These are phyloP conservation scores for Ogataea thermomethanolica DNA, from an alignment of 805 yeast species.

Conservation along the genomic window DNA sequence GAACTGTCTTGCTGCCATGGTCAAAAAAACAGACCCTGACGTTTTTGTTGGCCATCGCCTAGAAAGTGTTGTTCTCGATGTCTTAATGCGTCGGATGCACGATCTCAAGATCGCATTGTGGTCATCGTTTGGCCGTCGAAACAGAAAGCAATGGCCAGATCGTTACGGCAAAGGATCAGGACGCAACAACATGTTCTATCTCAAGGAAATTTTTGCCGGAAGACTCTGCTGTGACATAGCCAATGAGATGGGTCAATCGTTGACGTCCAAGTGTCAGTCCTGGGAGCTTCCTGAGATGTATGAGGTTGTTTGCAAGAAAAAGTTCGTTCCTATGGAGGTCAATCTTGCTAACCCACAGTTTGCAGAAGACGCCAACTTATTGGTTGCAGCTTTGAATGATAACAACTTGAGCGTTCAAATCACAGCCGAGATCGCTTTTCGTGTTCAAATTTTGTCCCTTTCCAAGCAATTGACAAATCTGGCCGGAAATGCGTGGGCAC, in stretches of 20 bases:
- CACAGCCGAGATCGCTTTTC: slow-evolving; percentile 74
- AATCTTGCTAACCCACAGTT: slow-evolving; percentile 66
- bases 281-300: slow-evolving; percentile 95
- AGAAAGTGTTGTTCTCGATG: slow-evolving; percentile 74
- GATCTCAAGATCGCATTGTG: slow-evolving; percentile 72
- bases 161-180: slow-evolving; percentile 55
- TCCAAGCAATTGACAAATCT: slow-evolving; percentile 88
- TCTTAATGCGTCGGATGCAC: slow-evolving; percentile 75
- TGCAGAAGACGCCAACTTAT: slow-evolving; percentile 61
- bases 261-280: slow-evolving; percentile 86
- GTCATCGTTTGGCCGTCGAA: slow-evolving; percentile 80
- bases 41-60: slow-evolving; percentile 83
- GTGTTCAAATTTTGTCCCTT: slow-evolving; percentile 79
- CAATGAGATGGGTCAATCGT: slow-evolving; percentile 91
- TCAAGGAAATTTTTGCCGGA: slow-evolving; percentile 76
- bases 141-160: slow-evolving; percentile 74
- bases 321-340: slow-evolving; percentile 61
- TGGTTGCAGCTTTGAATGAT: slow-evolving; percentile 69
- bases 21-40: slow-evolving; percentile 84
- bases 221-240: slow-evolving; percentile 88
- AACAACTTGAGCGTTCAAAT: slow-evolving; percentile 63
- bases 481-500: slow-evolving; percentile 98
- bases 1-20: slow-evolving; percentile 66
- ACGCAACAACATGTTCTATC: slow-evolving; percentile 44
- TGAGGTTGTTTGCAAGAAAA: slow-evolving; percentile 66